Conservation (phyloP, 148 eudicot genomes). For the Nepenthes mirabilis region DNA sequence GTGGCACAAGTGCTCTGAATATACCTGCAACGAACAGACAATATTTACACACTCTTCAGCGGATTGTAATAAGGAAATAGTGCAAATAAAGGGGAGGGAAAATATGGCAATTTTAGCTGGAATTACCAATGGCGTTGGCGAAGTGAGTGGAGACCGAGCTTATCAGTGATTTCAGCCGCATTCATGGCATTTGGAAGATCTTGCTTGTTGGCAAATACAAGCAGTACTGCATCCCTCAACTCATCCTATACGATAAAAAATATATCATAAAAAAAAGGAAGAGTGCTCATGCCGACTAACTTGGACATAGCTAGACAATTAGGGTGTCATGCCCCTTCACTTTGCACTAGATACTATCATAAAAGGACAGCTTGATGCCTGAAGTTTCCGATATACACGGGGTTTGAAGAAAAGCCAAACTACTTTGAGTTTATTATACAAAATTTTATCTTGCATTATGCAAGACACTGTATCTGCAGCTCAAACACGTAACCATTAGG, state of each 20-base stretch:
- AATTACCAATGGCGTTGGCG: conserved; percentile 65
- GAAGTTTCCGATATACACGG: not conserved
- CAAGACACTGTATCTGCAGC: too few species aligned
- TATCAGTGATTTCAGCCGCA: conserved; percentile 60
- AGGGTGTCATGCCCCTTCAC: too few species aligned
- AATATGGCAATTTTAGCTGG: too few species aligned
- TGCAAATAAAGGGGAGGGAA: not conserved
- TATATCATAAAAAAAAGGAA: not conserved
- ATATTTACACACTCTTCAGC: not conserved
- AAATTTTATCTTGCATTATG: too few species aligned
- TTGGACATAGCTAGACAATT: not conserved
- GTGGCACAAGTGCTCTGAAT: conserved; percentile 63
- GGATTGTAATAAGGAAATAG: not conserved
- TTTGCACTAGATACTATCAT: not conserved
- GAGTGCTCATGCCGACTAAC: not conserved
- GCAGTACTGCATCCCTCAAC: conserved; percentile 60
- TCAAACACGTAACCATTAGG: too few species aligned
- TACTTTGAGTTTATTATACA: too few species aligned
- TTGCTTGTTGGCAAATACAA: conserved; percentile 73
- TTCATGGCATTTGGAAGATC: conserved; percentile 75
- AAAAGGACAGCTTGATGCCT: too few species aligned
- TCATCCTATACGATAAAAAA: conserved; percentile 32
- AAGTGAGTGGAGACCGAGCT: conserved; percentile 68
- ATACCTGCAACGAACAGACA: conserved; percentile 25
- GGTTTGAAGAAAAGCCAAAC: too few species aligned